Evolutionary conservation across 202 grass and related monocot genomes (phyloP).

Genomic region (Musa balbisiana): DNA sequence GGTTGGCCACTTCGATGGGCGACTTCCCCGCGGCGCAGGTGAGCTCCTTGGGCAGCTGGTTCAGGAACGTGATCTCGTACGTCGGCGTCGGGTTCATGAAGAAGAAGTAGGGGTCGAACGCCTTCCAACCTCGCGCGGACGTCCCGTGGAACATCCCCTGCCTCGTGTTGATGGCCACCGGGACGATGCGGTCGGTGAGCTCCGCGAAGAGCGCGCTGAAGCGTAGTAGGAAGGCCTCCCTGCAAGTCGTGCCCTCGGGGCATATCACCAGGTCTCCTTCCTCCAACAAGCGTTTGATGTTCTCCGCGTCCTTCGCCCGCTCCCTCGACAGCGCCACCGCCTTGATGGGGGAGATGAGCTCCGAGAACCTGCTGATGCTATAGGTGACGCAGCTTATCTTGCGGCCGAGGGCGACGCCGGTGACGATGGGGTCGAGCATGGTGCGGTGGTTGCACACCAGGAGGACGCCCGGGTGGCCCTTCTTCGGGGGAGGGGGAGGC

Average conservation of each 20-base stretch:
- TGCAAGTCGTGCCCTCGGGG: conserved; percentile 98
- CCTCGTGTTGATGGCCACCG: conserved; percentile 76
- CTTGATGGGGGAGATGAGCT: conserved; percentile 96
- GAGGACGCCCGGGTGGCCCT: conserved; percentile 71
- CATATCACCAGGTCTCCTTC: conserved; percentile 94
- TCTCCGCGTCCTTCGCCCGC: conserved; percentile 72
- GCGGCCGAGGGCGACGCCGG: conserved; percentile 74
- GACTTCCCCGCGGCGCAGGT: conserved; percentile 69
- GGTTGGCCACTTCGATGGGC: conserved; percentile 90
- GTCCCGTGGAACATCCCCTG: conserved; percentile 91
- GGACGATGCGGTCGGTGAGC: conserved; percentile 93
- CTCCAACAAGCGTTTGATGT: conserved; percentile 75
- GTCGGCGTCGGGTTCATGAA: conserved; percentile 94
- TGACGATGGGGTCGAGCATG: conserved; percentile 72
- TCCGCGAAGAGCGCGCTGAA: conserved; percentile 98
- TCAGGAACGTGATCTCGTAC: conserved; percentile 94
- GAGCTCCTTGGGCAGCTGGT: conserved; percentile 71
- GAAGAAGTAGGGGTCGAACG: conserved; percentile 92
- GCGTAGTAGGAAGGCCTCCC: conserved; percentile 79
- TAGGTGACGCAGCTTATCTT: conserved; percentile 97
- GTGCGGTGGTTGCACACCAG: conserved; percentile 98
- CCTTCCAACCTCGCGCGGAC: conserved; percentile 69
- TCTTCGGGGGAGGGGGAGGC: conserved; percentile 69
- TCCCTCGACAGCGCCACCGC: conserved; percentile 78
- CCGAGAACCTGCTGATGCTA: conserved; percentile 96